Conservation (phyloP, 2,329 filamentous ascomycete species). For the Hortaea werneckii region DNA sequence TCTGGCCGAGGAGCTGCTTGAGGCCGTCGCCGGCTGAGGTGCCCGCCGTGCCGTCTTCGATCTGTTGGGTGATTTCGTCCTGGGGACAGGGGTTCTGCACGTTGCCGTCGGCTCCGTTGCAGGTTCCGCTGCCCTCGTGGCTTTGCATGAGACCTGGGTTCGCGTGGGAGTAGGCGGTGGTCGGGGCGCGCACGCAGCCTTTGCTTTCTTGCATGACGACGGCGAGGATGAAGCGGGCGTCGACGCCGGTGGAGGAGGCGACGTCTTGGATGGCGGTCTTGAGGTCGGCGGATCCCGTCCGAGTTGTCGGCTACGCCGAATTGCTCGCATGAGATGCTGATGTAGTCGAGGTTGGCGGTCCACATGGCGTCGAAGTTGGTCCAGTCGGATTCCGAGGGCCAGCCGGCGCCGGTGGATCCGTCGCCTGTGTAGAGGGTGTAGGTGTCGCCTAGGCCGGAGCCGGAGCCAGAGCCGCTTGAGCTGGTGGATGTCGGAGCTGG, state of each 20-base stretch:
- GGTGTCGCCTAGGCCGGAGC: slow-evolving; percentile 2
- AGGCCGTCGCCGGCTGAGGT: slow-evolving; percentile 34
- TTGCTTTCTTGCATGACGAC: slow-evolving; percentile 38
- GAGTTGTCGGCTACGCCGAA: slow-evolving; percentile 28
- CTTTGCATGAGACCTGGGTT: slow-evolving; percentile 42
- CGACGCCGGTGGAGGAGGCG: slow-evolving; percentile 25
- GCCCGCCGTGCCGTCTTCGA: slow-evolving; percentile 35
- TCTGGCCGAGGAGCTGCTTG: slow-evolving; percentile 26
- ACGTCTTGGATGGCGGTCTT: slow-evolving; percentile 29
- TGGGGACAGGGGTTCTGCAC: slow-evolving; percentile 31
- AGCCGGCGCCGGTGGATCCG: slow-evolving; percentile 13
- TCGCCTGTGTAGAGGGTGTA: slow-evolving; percentile 9
- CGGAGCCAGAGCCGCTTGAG: background rate
- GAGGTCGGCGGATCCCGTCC: slow-evolving; percentile 30
- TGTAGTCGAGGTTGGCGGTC: slow-evolving; percentile 25
- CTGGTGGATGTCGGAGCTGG: slow-evolving; percentile 1
- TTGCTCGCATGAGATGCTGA: slow-evolving; percentile 30
- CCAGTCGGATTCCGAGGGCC: slow-evolving; percentile 17
- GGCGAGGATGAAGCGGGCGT: slow-evolving; percentile 34
- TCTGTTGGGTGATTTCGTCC: slow-evolving; percentile 30
- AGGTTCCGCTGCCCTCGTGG: slow-evolving; percentile 30
- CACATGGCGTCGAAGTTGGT: slow-evolving; percentile 22
- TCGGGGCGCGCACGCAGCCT: slow-evolving; percentile 37
- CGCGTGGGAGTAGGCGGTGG: slow-evolving; percentile 30
- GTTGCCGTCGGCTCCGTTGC: slow-evolving; percentile 22